Percentiles rank a stretch among this genome's conserved stretches.
Conservation (phyloP, 495 filamentous ascomycete species). For the Penicillium bovifimosum region DNA sequence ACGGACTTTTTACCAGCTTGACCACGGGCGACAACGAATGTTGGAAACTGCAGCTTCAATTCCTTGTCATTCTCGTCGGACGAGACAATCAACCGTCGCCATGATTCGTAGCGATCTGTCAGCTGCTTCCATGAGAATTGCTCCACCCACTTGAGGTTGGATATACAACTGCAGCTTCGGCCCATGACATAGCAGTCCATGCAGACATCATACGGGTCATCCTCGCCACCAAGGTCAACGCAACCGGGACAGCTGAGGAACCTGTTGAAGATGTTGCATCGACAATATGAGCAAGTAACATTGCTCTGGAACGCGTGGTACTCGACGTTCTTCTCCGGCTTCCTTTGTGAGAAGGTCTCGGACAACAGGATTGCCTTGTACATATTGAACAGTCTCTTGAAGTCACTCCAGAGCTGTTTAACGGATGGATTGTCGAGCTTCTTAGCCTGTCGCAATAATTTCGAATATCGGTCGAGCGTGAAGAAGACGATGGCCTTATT, state of each 20-base stretch:
- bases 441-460: conserved; percentile 48
- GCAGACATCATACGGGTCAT: conserved; percentile 88
- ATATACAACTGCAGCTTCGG: conserved; percentile 81
- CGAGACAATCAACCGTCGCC: conserved; percentile 68
- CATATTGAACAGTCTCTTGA: conserved; percentile 67
- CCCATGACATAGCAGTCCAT: conserved; percentile 97
- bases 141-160: conserved; percentile 82
- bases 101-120: conserved; percentile 69
- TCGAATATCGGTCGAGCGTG: conserved; percentile 71
- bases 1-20: conserved; percentile 64
- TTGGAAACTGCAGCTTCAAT: conserved; percentile 41
- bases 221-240: conserved; percentile 48
- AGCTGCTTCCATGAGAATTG: conserved; percentile 83
- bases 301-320: conserved; percentile 75
- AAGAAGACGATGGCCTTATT: conserved; percentile 93
- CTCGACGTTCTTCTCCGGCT: conserved; percentile 57
- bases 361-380: conserved; percentile 74
- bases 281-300: conserved; percentile 91
- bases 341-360: conserved; percentile 69
- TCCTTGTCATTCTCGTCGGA: conserved; percentile 57
- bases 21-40: conserved; percentile 58
- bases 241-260: conserved; percentile 88
- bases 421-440: conserved; percentile 46
- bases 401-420: conserved; percentile 67
- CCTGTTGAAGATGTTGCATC: conserved; percentile 94